Percentiles rank a stretch among this genome's conserved stretches.
Evolutionary conservation across 1,139 yeast genomes (phyloP).

Genomic region (Yueomyces sp.): DNA sequence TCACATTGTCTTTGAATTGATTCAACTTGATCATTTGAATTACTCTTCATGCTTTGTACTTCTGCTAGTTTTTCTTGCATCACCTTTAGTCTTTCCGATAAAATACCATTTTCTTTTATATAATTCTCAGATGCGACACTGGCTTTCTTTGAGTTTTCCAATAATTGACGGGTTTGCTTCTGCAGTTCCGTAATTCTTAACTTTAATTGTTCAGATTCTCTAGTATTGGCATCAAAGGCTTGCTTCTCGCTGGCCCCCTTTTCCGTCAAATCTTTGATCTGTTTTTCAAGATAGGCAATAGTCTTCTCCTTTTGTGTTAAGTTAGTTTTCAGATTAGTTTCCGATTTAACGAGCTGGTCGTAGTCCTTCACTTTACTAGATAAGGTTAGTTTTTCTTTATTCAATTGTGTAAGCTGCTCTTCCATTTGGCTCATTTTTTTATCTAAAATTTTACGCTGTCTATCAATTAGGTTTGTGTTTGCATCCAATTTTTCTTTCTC

Average conservation of each 20-base stretch:
- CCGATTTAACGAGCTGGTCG: slow-evolving; percentile 9
- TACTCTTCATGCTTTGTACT: slow-evolving; percentile 32
- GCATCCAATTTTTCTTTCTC: slow-evolving; percentile 8
- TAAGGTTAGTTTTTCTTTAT: slow-evolving; percentile 28
- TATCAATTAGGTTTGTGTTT: slow-evolving; percentile 3
- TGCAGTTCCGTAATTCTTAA: slow-evolving; percentile 22
- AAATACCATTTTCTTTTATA: slow-evolving; percentile 40
- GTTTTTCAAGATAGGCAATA: slow-evolving; percentile 34
- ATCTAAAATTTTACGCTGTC: slow-evolving; percentile 12
- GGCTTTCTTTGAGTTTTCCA: slow-evolving; percentile 31
- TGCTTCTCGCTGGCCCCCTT: slow-evolving; percentile 18
- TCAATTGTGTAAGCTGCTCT: slow-evolving; percentile 27
- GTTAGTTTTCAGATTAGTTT: slow-evolving; percentile 11
- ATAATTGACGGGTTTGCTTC: slow-evolving; percentile 28
- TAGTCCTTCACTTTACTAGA: slow-evolving; percentile 13
- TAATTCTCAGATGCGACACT: slow-evolving; percentile 33
- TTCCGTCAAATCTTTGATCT: slow-evolving; percentile 26
- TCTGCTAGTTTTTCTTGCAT: slow-evolving; percentile 40
- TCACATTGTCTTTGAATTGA: slow-evolving; percentile 61
- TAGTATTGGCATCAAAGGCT: slow-evolving; percentile 10
- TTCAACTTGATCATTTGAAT: slow-evolving; percentile 45
- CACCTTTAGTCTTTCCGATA: slow-evolving; percentile 38
- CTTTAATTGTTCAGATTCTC: slow-evolving; percentile 18
- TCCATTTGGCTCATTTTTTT: slow-evolving; percentile 22
- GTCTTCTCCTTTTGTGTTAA: slow-evolving; percentile 36